These are phyloP conservation scores for Penicillium angulare DNA, from an alignment of 495 filamentous ascomycete species.

Conservation along the genomic window DNA sequence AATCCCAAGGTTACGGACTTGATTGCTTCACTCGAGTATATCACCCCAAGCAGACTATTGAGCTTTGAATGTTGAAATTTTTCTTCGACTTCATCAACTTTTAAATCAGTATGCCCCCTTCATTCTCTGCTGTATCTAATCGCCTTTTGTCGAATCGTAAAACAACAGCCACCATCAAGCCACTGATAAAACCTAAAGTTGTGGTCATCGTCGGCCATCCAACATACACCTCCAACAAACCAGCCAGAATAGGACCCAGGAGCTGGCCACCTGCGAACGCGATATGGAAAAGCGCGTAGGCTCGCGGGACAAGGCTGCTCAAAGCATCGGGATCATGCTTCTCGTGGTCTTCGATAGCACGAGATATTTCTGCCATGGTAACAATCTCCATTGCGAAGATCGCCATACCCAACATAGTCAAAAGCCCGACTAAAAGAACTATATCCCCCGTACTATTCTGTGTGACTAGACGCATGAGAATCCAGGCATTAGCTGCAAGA, in stretches of 20 bases:
- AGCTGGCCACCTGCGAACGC: slow-evolving; percentile 60
- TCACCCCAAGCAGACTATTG: no score
- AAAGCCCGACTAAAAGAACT: slow-evolving; percentile 30
- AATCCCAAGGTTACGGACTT: no score
- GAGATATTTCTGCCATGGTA: slow-evolving; percentile 35
- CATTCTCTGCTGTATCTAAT: no score
- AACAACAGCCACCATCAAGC: no score
- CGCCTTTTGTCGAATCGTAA: no score
- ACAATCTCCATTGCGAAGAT: slow-evolving; percentile 33
- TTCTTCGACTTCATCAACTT: no score
- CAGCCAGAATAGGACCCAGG: slow-evolving; percentile 57
- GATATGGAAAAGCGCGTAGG: slow-evolving; percentile 59
- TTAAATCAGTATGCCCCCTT: no score
- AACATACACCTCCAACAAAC: slow-evolving; percentile 26
- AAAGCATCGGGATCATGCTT: slow-evolving; percentile 38
- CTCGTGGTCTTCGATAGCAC: slow-evolving; percentile 32
- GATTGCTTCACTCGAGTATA: no score
- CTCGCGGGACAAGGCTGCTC: slow-evolving; percentile 57
- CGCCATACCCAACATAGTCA: slow-evolving; percentile 32
- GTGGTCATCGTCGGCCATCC: slow-evolving; percentile 42
- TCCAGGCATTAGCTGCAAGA: slow-evolving; percentile 46
- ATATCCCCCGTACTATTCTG: slow-evolving; percentile 29
- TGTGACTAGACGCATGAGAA: slow-evolving; percentile 49
- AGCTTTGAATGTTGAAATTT: no score
- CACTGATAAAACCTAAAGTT: slow-evolving; percentile 30